Evolutionary conservation across 2,329 filamentous ascomycete species (phyloP), one percentile per base, ranked within the genome.

Genomic region (Pseudopithomyces maydicus): DNA sequence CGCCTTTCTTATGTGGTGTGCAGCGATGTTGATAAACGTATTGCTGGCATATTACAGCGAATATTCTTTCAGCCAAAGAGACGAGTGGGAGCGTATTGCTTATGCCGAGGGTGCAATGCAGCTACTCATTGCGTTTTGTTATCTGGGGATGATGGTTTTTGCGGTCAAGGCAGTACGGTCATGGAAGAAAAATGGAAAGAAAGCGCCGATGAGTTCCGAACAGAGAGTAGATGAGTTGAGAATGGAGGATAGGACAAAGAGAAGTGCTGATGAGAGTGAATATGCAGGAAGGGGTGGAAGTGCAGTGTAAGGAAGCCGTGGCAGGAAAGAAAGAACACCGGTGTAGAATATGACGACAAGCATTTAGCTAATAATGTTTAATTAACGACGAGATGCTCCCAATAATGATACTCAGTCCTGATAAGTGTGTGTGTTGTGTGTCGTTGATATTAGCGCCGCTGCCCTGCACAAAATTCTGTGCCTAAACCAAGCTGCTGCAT

Each of bases 141-240:
- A 58, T 33, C 4, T 43, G 5, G 36, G 36, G 11, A 54, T 58
- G 56, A 38, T 48, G 47, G 52, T 36, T 6, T 54, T 52, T 36
- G 46, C 56, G n/a, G 47, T 42, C 15, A 48, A 52, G 26, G 52
- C 52, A 20, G 46, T 58, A 29, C 52, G 48, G 33, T 43, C 19
- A 38, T 52, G 47, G 56, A 47, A 52, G 43, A 54, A 47, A 23
- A 22, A 26, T 2, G 38, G 20, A 44, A 41, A 19, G 36, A 22
- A 6, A 5, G 38, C 2, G 29, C 11, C 15, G 14, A 20, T 20
- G 17, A 15, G 19, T 6, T 29, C 45, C 11, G 32, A 48, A 15
- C 22, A 19, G 32, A 48, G 32, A 32, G 45, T 48, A 15, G 45
- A 38, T n/a, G 45, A 38, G 19, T 38, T 38, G 45, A 19, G 6